Base-by-base conservation (phyloP, 148 eudicot species). In the Rhododendron kiyosumense region DNA sequence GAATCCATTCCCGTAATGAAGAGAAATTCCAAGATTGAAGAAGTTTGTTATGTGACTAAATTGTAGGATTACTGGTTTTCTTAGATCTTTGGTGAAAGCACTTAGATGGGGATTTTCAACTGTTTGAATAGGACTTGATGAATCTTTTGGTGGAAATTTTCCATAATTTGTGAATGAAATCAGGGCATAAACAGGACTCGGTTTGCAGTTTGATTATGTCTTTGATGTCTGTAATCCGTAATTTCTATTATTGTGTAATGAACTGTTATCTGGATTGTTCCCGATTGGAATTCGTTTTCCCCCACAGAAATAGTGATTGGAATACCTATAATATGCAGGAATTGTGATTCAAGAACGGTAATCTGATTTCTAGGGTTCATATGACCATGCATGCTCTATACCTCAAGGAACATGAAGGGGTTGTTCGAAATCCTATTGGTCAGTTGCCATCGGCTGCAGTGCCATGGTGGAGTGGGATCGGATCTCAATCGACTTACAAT, bases 391-490 rank as follows among this genome's bases (percentile, higher is more conserved):
- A 79, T 43, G 67, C 83, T 82, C 78, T 52, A 57, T 71, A 61
- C 82, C 63, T 82, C 76, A 89, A 89, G 48, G 90, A 89, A 54
- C 82, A 79, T n/a, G 87, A 87, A 83, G 84, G 88, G 77, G 45
- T 75, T 83, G 77, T 71, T 51, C 86, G 63, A 45, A 87, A 85
- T 71, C 52, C 86, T 24, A 71, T 67, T 51, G 49, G 78, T 24
- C 84, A 61, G 41, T 18, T 83, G 43, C 80, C 86, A 85, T 48
- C 89, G 18, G 86, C 81, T 59, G 65, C 88, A n/a, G 83, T 65
- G 32, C 88, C 88, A 3, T 89, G 90, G 90, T 89, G 86, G 88
- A 51, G 83, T 84, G 88, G 88, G 26, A 54, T 81, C 38, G 85
- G 87, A 51, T 79, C 88, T 81, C 90, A 76, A 84, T 61, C 26